Base-by-base conservation (phyloP, 1,284 basidiomycete species). In the Pterula multifida region DNA sequence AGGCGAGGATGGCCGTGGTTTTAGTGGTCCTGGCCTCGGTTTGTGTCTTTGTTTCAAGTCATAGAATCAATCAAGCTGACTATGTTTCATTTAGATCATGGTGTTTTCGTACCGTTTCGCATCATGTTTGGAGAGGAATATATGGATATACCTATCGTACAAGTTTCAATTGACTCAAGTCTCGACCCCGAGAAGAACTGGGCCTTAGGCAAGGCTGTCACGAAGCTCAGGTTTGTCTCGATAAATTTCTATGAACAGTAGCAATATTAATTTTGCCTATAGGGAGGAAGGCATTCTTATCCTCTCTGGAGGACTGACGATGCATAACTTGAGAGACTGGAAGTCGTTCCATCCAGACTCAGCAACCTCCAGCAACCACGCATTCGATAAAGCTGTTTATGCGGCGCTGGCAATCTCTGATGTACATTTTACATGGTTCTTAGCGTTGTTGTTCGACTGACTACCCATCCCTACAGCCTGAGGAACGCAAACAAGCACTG, bases 51-150 rank as follows among this genome's bases (percentile, higher is more conserved):
- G 11, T 11, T 35, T n/a, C n/a, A n/a, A n/a, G n/a, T n/a, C 32
- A 11, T 35, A n/a, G 32, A 35, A 35, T 9, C 11, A 35, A 35
- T 35, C n/a, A n/a, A n/a, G 32, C n/a, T 42, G 69, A 3, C 67
- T 71, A 0, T 71, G 67, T 4, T 56, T 73, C 6, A 42, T 32
- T 6, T 22, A 42, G 84, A 85, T 56, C 83, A 86, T 57, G 83
- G 84, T 26, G 79, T 85, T 47, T 88, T 89, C 60, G 69, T 88
- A 4, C 85, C 85, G 0, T 87, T 88, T 69, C 69, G 73, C 46
- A 61, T 83, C 50, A 89, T 88, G 85, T 87, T 88, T 57, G 80
- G 80, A 12, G 75, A 82, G 36, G 68, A 71, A 51, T 72, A 78
- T 51, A 69, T 60, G 24, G 69, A 72, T 6, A 65, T 85, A 4